A percentile compares a stretch with the other conserved stretches of the same genome.
phyloP scores from a whole-genome alignment of 208 protist species.

The Strigomonas galati region DNA sequence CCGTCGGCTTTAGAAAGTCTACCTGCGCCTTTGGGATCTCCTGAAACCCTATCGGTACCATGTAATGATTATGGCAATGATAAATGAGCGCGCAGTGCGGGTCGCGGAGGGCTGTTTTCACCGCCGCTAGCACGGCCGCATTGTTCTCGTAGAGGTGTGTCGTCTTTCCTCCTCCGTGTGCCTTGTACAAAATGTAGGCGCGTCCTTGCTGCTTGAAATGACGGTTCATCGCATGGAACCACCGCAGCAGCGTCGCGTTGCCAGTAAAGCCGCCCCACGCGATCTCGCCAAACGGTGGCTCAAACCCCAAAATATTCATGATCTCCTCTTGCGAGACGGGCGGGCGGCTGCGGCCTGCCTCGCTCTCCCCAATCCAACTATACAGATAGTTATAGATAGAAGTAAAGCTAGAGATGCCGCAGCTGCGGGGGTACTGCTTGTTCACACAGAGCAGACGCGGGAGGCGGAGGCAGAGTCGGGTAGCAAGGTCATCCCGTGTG shows the following conservation, averaged over 20 bases:
- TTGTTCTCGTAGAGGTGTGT: constrained; percentile 55
- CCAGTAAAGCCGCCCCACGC: constrained; percentile 90
- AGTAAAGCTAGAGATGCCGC: constrained; percentile 82
- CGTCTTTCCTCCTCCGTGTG: constrained; percentile 59
- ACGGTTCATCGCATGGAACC: constrained; percentile 88
- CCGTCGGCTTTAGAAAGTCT: constrained; percentile 57
- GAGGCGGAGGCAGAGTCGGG: constrained; percentile 64
- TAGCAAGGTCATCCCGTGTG: constrained; percentile 58
- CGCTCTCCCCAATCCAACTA: constrained; percentile 69
- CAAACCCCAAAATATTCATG: constrained; percentile 87
- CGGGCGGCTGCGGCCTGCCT: constrained; percentile 25
- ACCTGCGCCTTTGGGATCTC: constrained; percentile 71
- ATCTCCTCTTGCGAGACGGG: constrained; percentile 87
- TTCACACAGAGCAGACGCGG: constrained; percentile 70
- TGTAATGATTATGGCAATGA: constrained; percentile 94
- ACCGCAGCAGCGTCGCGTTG: constrained; percentile 87
- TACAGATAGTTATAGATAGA: constrained; percentile 93
- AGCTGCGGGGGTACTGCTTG: constrained; percentile 91
- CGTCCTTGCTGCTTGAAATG: constrained; percentile 56
- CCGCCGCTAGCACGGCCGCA: constrained; percentile 40
- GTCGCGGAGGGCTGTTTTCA: constrained; percentile 67
- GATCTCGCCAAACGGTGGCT: constrained; percentile 86
- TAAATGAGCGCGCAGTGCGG: constrained; percentile 87
- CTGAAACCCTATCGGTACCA: constrained; percentile 89
- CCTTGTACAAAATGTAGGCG: constrained; percentile 86